phyloP scores from a whole-genome alignment of 1,284 basidiomycete genomes.

The Leccinum huronense region DNA sequence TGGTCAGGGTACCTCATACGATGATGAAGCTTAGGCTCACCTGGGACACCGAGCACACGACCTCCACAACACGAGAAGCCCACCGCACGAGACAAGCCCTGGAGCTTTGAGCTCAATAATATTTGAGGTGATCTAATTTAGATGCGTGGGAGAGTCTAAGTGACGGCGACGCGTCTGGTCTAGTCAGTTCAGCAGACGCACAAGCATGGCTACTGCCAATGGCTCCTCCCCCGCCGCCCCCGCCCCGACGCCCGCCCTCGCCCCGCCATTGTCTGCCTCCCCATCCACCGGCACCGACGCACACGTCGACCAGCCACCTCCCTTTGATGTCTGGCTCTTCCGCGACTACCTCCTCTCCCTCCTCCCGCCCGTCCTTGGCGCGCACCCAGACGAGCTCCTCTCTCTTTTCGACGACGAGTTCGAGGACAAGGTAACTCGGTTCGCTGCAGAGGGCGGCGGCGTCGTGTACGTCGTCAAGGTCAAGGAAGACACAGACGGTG shows the following conservation, averaged over 20 bases:
- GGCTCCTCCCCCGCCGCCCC: not conserved
- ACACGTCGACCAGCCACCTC: slow-evolving; percentile 30
- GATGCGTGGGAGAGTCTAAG: not conserved
- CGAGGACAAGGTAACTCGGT: slow-evolving; percentile 68
- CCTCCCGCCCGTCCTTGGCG: slow-evolving; percentile 73
- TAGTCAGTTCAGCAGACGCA: not conserved
- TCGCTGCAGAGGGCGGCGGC: slow-evolving; percentile 69
- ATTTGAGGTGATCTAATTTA: not conserved
- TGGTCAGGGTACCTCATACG: too few relatives aligned
- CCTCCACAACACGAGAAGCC: too few relatives aligned
- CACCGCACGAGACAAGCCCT: too few relatives aligned
- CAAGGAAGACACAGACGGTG: slow-evolving; percentile 69
- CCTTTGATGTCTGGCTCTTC: slow-evolving; percentile 63
- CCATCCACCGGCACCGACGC: slow-evolving; percentile 31
- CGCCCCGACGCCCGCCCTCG: slow-evolving; percentile 8
- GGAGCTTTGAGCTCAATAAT: too few relatives aligned
- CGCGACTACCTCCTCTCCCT: slow-evolving; percentile 66
- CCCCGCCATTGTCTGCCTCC: slow-evolving; percentile 31
- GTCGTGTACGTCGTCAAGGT: slow-evolving; percentile 79
- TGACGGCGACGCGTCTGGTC: not conserved
- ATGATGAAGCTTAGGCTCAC: too few relatives aligned
- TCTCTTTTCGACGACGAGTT: slow-evolving; percentile 73
- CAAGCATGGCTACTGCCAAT: not conserved
- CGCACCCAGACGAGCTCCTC: slow-evolving; percentile 60
- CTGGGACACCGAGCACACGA: too few relatives aligned